Conservation (phyloP, 352 stramenopile genomes). For the Blastocystis sp. region DNA sequence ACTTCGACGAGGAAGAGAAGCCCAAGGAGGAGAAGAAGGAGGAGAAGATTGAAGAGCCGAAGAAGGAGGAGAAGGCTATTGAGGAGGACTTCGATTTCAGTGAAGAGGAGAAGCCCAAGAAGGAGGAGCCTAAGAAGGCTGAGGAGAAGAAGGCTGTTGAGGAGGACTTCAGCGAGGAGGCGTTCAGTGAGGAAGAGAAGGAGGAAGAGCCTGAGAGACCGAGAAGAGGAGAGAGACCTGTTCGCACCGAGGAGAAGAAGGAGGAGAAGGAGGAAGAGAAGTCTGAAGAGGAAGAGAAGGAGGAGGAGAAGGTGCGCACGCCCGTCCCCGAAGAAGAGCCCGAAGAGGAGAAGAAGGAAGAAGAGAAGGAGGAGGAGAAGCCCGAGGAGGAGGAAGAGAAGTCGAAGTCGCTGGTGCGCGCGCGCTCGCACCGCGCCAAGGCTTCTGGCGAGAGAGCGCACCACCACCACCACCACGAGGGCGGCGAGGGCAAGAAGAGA, state of each 20-base stretch:
- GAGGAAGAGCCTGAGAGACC: too few relatives aligned
- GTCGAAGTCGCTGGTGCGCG: not conserved
- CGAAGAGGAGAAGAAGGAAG: not conserved
- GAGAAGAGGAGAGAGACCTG: not conserved
- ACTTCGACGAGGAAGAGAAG: slow-evolving; percentile 56
- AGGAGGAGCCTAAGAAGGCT: slow-evolving; percentile 34
- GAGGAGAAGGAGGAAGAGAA: slow-evolving; percentile 8
- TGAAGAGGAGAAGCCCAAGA: slow-evolving; percentile 32
- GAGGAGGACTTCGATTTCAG: slow-evolving; percentile 53
- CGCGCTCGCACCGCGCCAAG: slow-evolving; percentile 10
- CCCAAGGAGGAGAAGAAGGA: slow-evolving; percentile 38
- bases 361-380: slow-evolving; percentile 50
- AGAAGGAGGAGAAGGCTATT: slow-evolving; percentile 26
- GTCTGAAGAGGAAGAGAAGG: slow-evolving; percentile 10
- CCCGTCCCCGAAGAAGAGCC: slow-evolving; percentile 8
- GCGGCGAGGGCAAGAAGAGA: not conserved
- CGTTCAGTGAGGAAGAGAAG: not conserved
- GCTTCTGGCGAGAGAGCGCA: not conserved
- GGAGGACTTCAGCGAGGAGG: not conserved
- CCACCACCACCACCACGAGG: slow-evolving; percentile 8
- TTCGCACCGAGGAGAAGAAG: not conserved
- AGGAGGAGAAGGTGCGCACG: slow-evolving; percentile 39
- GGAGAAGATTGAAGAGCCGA: not conserved
- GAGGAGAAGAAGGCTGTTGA: not conserved
- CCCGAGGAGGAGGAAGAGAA: not conserved